Conservation (phyloP, 805 yeast genomes). For the Candida stauntonica region DNA sequence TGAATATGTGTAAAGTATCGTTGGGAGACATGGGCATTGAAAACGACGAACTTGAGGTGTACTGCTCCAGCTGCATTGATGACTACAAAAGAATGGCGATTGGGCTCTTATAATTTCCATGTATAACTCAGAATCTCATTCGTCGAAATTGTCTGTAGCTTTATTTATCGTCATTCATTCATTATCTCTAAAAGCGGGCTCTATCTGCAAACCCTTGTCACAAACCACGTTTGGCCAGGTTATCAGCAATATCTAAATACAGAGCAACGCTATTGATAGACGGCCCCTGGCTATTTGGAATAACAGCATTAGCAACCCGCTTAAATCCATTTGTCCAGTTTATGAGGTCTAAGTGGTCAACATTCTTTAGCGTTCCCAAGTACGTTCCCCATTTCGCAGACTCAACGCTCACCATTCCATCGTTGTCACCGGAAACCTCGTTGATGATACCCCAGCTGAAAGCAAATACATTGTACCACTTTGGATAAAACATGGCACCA, state of each 20-base stretch:
- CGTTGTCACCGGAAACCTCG: slow-evolving; percentile 53
- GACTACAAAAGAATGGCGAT: slow-evolving; percentile 27
- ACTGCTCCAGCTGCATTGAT: slow-evolving; percentile 31
- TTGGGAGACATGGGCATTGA: slow-evolving; percentile 28
- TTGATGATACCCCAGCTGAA: slow-evolving; percentile 63
- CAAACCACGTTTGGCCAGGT: slow-evolving; percentile 53
- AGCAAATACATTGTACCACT: slow-evolving; percentile 55
- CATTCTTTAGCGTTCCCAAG: slow-evolving; percentile 69
- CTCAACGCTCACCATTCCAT: slow-evolving; percentile 77
- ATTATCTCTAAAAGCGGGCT: too few species aligned
- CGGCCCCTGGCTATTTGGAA: slow-evolving; percentile 23
- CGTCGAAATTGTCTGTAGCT: too few species aligned
- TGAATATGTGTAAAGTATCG: slow-evolving; percentile 48
- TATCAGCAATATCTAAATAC: slow-evolving; percentile 63
- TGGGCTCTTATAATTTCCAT: slow-evolving; percentile 10
- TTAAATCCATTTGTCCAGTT: slow-evolving; percentile 68
- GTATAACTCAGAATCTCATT: too few species aligned
- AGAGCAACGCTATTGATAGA: slow-evolving; percentile 62
- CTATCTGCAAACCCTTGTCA: slow-evolving; percentile 21
- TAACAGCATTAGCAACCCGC: slow-evolving; percentile 20
- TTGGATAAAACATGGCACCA: slow-evolving; percentile 71
- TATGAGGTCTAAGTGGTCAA: slow-evolving; percentile 82
- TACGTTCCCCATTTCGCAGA: slow-evolving; percentile 84
- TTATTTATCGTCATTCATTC: too few species aligned
- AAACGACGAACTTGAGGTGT: slow-evolving; percentile 26